Evolutionary conservation across 305 asterid species (phyloP).

Genomic region (Ilex paraguariensis): DNA sequence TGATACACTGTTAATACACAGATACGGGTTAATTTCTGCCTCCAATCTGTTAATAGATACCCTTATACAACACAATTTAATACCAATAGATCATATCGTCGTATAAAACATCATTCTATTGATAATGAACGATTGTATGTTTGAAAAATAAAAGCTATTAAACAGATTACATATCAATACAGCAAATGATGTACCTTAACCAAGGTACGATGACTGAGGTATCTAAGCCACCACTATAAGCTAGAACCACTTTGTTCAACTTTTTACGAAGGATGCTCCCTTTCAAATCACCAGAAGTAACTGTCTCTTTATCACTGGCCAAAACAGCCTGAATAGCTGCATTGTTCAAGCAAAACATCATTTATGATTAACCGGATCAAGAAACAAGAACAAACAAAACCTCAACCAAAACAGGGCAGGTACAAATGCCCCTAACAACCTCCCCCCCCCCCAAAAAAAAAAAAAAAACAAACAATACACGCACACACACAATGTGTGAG

Average conservation of each 20-base stretch:
- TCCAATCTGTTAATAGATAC: too few relatives aligned
- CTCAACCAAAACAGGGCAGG: neutral
- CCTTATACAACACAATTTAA: too few relatives aligned
- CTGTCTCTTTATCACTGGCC: slow-evolving; percentile 51
- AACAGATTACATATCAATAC: too few relatives aligned
- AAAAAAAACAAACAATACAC: too few relatives aligned
- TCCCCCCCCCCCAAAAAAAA: neutral
- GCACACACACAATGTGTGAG: neutral
- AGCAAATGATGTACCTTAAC: slow-evolving; percentile 53
- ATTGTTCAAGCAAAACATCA: slow-evolving; percentile 14
- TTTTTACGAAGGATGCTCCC: slow-evolving; percentile 52
- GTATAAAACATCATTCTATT: too few relatives aligned
- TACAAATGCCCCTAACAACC: too few relatives aligned
- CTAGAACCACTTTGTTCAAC: slow-evolving; percentile 89
- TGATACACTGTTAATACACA: too few relatives aligned
- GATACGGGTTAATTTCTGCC: too few relatives aligned
- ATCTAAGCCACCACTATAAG: slow-evolving; percentile 95
- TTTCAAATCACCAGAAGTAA: slow-evolving; percentile 27
- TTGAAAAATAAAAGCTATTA: too few relatives aligned
- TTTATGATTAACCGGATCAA: slow-evolving; percentile 1
- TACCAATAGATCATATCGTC: too few relatives aligned
- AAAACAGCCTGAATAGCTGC: slow-evolving; percentile 65
- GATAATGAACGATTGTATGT: too few relatives aligned
- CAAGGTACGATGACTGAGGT: slow-evolving; percentile 99
- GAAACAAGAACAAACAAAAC: neutral